Conservation (phyloP, 225 moss, liverwort and hornwort genomes). For the Marchantia polymorpha region DNA sequence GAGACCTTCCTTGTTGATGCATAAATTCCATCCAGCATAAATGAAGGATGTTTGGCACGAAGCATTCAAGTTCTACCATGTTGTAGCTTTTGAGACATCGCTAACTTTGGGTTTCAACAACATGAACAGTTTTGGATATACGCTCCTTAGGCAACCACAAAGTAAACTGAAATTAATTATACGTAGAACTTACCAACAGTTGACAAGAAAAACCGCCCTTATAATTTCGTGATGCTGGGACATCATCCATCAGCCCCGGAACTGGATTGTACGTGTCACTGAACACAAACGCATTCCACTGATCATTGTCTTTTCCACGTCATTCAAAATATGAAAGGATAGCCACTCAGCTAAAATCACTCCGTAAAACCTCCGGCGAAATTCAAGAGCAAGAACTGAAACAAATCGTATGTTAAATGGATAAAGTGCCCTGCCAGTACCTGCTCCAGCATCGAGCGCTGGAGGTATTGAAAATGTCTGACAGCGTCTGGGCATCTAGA, state of each 20-base stretch:
- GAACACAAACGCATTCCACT: slow-evolving; percentile 19
- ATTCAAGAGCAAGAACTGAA: not conserved
- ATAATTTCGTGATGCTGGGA: slow-evolving; percentile 79
- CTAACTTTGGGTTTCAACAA: not conserved
- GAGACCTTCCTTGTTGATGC: too few species aligned
- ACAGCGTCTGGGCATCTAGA: slow-evolving; percentile 70
- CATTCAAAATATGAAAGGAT: not conserved
- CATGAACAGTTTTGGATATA: not conserved
- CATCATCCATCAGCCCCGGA: slow-evolving; percentile 82
- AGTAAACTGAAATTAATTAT: not conserved
- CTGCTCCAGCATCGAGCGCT: slow-evolving; percentile 99
- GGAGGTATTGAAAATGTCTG: slow-evolving; percentile 82
- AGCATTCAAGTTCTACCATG: not conserved
- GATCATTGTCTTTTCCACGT: not conserved
- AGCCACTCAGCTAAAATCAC: not conserved
- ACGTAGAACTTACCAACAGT: slow-evolving; percentile 53
- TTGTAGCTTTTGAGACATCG: not conserved
- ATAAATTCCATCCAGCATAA: too few species aligned
- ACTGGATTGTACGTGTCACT: slow-evolving; percentile 99
- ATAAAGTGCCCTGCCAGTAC: slow-evolving; percentile 30
- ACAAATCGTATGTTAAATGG: not conserved
- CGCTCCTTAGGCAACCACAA: not conserved
- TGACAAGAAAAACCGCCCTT: slow-evolving; percentile 87
- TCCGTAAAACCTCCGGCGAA: not conserved
- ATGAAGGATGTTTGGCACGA: too few species aligned